Evolutionary conservation across 495 filamentous ascomycete species (phyloP), one percentile per base, ranked within the genome.

Genomic region (Aspergillus diversus): DNA sequence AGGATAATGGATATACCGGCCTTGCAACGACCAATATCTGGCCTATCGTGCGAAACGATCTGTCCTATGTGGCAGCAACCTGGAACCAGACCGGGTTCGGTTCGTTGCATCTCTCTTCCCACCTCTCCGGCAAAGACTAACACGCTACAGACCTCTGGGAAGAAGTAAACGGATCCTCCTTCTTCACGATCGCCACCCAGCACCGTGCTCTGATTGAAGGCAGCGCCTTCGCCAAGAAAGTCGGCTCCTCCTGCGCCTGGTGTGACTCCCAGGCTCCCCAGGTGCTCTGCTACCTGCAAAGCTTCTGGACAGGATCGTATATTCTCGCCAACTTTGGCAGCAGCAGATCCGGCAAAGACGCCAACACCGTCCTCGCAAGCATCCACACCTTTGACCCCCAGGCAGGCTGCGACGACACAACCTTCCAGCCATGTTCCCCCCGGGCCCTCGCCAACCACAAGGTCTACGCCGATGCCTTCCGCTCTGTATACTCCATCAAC

Each of bases 51-150:
- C 64, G 81, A 43, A 89, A 89, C 61, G 89, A 91, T 63, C 81
- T 91, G 16, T 76, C 81, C 16, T 90, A 91, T 64, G 83, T 89
- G 5, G 77, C 86, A 5, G 82, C 90, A 63, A 87, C 91, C 75
- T 92, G 90, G 89, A 86, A 84, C 67, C 76, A 84, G 61, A 86
- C 83, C 27, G 86, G 86, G 33, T 54, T 33, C 5, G 50, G 50
- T 53, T 59, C 5, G n/a, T 12, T 13, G 15, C 6, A 4, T 35
- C 34, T 17, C n/a, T 15, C 27, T 5, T 16, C n/a, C 42, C 16
- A 27, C 48, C 15, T 15, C 11, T 0, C 11, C 43, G 49, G 13
- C 3, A 59, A 61, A 5, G 58, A 43, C 27, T 33, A 4, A 27
- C 33, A 17, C 0, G 0, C 16, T 21, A 33, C 21, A 75, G 88